phyloP scores from a whole-genome alignment of 139 green algal genomes.

The Coelastrella sp. region DNA sequence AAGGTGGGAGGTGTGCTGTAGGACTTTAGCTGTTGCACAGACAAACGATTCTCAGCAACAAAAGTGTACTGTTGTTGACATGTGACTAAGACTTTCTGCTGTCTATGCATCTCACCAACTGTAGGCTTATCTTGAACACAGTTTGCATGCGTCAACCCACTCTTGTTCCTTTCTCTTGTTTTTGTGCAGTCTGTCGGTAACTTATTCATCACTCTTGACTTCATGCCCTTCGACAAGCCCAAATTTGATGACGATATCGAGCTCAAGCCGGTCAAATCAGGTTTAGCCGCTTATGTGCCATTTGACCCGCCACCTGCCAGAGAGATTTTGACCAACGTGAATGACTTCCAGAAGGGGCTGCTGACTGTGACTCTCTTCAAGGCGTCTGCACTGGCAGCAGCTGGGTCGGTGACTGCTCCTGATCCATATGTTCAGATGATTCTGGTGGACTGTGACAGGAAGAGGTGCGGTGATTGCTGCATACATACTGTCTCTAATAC shows the following conservation, averaged over 20 bases:
- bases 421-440: conserved; percentile 44
- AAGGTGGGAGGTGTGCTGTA: not conserved
- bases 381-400: not conserved
- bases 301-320: conserved; percentile 21
- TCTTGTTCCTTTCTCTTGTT: not conserved
- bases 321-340: conserved; percentile 37
- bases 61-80: not conserved
- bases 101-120: too few species aligned
- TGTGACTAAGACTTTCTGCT: not conserved
- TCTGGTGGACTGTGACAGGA: conserved; percentile 47
- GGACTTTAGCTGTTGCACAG: not conserved
- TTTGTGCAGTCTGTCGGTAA: conserved; percentile 4
- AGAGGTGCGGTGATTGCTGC: conserved; percentile 10
- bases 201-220: conserved; percentile 48
- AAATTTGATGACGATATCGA: conserved; percentile 61
- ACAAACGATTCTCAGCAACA: not conserved
- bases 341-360: conserved; percentile 54
- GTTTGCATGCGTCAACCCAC: not conserved
- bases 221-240: conserved; percentile 67
- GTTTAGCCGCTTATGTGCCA: not conserved
- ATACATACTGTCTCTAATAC: too few species aligned
- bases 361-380: conserved; percentile 56
- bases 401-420: not conserved
- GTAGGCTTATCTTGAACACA: too few species aligned
- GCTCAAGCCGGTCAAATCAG: conserved; percentile 43